These are phyloP conservation scores for Gossypium herbaceum DNA, from an alignment of 345 rosid species.

Conservation along the genomic window DNA sequence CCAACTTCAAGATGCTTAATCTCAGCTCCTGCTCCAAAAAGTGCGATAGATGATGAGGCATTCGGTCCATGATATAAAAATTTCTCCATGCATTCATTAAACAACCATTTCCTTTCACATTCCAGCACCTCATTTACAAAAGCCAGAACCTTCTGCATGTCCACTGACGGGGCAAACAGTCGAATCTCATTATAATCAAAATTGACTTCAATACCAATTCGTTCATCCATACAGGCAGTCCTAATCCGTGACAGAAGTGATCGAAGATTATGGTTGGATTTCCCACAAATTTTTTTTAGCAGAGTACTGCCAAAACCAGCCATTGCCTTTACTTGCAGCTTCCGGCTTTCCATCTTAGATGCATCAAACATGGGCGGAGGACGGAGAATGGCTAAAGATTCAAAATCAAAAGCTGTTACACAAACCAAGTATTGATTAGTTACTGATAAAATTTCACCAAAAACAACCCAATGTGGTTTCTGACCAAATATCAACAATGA, in stretches of 20 bases:
- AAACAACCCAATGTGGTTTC: slow-evolving; percentile 91
- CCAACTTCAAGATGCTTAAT: slow-evolving; percentile 84
- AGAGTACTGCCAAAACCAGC: slow-evolving; percentile 54
- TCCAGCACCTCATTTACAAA: slow-evolving; percentile 52
- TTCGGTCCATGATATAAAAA: slow-evolving; percentile 51
- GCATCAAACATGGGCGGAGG: slow-evolving; percentile 78
- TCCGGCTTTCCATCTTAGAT: slow-evolving; percentile 43
- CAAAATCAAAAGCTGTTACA: slow-evolving; percentile 78
- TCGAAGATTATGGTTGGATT: slow-evolving; percentile 42
- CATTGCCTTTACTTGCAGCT: slow-evolving; percentile 52
- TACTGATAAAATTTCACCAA: slow-evolving; percentile 64
- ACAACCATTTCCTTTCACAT: slow-evolving; percentile 57
- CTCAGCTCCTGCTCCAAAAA: slow-evolving; percentile 88
- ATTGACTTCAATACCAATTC: slow-evolving; percentile 58
- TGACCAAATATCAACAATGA: slow-evolving; percentile 67
- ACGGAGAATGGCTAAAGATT: slow-evolving; percentile 44
- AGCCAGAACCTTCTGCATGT: slow-evolving; percentile 49
- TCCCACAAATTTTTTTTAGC: slow-evolving; percentile 78
- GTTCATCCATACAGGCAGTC: slow-evolving; percentile 48
- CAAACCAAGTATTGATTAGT: slow-evolving; percentile 71
- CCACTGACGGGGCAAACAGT: slow-evolving; percentile 45
- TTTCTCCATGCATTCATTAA: slow-evolving; percentile 72
- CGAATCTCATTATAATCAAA: slow-evolving; percentile 60
- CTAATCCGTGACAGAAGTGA: slow-evolving; percentile 54
- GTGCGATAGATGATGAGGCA: slow-evolving; percentile 51